Percentiles rank a stretch among this genome's conserved stretches.
These are phyloP conservation scores for Ochromonas danica DNA, from an alignment of 108 stramenopile species.

Conservation along the genomic window DNA sequence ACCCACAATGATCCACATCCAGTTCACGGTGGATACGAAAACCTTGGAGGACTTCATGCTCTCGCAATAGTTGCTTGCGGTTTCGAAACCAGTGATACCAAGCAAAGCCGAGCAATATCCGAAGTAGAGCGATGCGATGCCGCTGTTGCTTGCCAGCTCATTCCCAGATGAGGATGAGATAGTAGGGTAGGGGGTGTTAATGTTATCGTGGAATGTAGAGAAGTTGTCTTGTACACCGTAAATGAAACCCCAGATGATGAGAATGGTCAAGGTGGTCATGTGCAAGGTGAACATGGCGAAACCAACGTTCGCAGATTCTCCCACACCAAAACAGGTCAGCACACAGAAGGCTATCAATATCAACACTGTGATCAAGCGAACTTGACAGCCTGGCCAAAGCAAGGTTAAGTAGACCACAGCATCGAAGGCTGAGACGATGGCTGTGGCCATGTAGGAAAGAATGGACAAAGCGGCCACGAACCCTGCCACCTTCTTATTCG, in stretches of 20 bases:
- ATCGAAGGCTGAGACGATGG: slow-evolving; percentile 54
- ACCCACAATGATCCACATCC: slow-evolving; percentile 60
- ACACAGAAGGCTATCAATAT: slow-evolving; percentile 62
- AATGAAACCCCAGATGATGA: slow-evolving; percentile 47
- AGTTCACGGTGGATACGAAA: slow-evolving; percentile 53
- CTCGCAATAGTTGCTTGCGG: too few relatives aligned
- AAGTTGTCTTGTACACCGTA: slow-evolving; percentile 48
- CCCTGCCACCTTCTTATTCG: slow-evolving; percentile 63
- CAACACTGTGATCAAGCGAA: slow-evolving; percentile 49
- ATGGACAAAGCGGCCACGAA: slow-evolving; percentile 65
- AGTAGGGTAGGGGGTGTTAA: not conserved
- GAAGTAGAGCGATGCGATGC: slow-evolving; percentile 58
- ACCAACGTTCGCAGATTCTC: slow-evolving; percentile 64
- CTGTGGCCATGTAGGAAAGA: slow-evolving; percentile 71
- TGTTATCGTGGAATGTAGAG: not conserved
- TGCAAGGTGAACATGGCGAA: slow-evolving; percentile 63
- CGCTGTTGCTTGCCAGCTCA: not conserved
- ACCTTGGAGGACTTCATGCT: slow-evolving; percentile 45
- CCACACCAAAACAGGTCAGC: slow-evolving; percentile 57
- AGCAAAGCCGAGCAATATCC: slow-evolving; percentile 65
- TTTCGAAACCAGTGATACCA: slow-evolving; percentile 70
- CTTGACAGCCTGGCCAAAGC: slow-evolving; percentile 45
- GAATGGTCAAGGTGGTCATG: slow-evolving; percentile 51
- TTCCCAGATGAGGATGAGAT: not conserved
- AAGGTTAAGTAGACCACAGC: slow-evolving; percentile 64